Evolutionary conservation across 441 rosid genomes (phyloP).

Genomic region (Cnidoscolus chayamansa): DNA sequence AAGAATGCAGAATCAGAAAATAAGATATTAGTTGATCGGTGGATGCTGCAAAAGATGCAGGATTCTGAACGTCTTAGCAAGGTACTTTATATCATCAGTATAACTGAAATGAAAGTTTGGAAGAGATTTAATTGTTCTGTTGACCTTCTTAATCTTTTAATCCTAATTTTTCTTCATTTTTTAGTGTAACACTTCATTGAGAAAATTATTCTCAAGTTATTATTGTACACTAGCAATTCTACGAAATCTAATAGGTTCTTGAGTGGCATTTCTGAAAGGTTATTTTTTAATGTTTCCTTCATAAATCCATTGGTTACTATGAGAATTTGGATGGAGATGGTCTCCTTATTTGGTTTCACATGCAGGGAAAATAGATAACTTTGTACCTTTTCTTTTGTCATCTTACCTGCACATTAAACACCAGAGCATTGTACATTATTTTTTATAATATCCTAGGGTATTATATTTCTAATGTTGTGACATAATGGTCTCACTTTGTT

Average conservation of each 20-base stretch:
- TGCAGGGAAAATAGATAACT: neutral
- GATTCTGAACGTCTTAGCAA: constrained; percentile 94
- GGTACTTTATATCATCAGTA: constrained; percentile 37
- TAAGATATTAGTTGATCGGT: constrained; percentile 79
- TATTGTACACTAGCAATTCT: neutral
- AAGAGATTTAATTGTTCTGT: neutral
- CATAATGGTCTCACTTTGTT: neutral
- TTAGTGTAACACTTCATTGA: neutral
- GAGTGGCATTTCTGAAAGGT: neutral
- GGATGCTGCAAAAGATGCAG: constrained; percentile 97
- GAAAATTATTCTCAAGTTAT: neutral
- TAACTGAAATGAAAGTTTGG: constrained; percentile 15
- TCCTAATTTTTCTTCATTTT: neutral
- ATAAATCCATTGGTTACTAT: neutral
- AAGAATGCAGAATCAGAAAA: constrained; percentile 79
- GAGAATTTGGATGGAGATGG: neutral
- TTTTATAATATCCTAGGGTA: too few species aligned
- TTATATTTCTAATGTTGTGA: neutral
- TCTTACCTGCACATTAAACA: neutral
- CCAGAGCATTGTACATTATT: neutral
- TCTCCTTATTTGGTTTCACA: neutral
- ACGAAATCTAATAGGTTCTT: neutral
- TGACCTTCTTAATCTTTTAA: neutral
- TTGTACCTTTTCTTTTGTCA: neutral
- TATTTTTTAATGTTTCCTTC: neutral